A percentile compares a stretch with the other conserved stretches of the same genome.
These are phyloP conservation scores for Botrytis paeoniae DNA, from an alignment of 2,329 filamentous ascomycete species.

Conservation along the genomic window DNA sequence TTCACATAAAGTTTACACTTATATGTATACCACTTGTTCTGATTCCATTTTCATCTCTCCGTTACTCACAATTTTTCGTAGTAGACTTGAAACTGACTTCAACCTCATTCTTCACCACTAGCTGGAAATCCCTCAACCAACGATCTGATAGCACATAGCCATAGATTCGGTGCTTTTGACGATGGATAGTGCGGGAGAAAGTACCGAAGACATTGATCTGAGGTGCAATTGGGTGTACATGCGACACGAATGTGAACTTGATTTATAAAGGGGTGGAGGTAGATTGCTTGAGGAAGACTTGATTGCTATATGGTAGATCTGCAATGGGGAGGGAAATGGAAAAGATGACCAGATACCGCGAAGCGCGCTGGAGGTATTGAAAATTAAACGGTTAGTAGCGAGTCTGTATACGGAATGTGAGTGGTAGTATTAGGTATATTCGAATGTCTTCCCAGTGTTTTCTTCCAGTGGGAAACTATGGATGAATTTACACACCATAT, in stretches of 20 bases:
- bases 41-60: fast-evolving
- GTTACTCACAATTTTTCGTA: background rate
- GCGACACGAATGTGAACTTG: no score
- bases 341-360: background rate
- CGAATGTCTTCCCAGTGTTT: background rate
- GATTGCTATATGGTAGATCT: background rate
- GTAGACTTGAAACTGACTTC: background rate
- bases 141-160: background rate
- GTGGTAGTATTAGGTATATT: background rate
- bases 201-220: background rate
- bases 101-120: background rate
- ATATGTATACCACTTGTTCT: background rate
- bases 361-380: background rate
- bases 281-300: background rate
- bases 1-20: background rate
- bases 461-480: no score
- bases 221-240: background rate
- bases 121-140: background rate
- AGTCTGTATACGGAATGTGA: background rate
- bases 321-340: background rate
- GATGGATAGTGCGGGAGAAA: fast-evolving
- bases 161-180: background rate
- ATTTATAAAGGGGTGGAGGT: background rate
- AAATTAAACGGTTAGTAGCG: background rate
- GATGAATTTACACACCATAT: slow-evolving; percentile 53